These are phyloP conservation scores for Stephania cephalantha DNA, from an alignment of 164 flowering plant species.

Conservation along the genomic window DNA sequence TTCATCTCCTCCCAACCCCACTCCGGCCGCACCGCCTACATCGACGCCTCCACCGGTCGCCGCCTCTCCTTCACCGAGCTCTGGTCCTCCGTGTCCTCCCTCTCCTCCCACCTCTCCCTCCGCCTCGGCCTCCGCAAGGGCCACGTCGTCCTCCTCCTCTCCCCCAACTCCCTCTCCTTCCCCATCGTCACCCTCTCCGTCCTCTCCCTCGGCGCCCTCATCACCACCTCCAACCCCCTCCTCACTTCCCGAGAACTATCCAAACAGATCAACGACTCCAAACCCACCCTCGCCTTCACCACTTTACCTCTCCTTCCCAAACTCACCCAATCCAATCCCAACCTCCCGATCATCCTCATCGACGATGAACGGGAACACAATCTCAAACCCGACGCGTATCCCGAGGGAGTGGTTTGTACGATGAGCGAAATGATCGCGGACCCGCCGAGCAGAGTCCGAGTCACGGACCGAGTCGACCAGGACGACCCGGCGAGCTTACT, in stretches of 20 bases:
- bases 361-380: conserved; percentile 3
- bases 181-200: conserved; percentile 70
- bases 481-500: conserved; percentile 69
- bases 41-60: conserved; percentile 70
- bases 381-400: too few species aligned
- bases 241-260: conserved; percentile 60
- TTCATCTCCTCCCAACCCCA: conserved; percentile 80
- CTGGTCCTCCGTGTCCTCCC: conserved; percentile 57
- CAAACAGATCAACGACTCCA: conserved; percentile 64
- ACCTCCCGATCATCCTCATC: conserved; percentile 48
- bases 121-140: conserved; percentile 57
- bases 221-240: conserved; percentile 83
- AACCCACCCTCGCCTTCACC: conserved; percentile 64
- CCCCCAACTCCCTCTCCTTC: conserved; percentile 77
- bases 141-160: conserved; percentile 65
- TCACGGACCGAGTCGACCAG: conserved; percentile 44
- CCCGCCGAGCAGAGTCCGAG: conserved; percentile 31
- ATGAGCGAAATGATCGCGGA: conserved; percentile 40
- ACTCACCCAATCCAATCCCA: conserved; percentile 28
- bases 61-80: conserved; percentile 46
- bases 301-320: conserved; percentile 47
- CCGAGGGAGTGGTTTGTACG: conserved; percentile 19
- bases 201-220: conserved; percentile 75
- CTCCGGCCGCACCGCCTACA: conserved; percentile 56
- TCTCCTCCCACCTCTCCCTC: conserved; percentile 36